These are phyloP conservation scores for Wolfiporia cocos DNA, from an alignment of 1,284 basidiomycete species.

Conservation along the genomic window DNA sequence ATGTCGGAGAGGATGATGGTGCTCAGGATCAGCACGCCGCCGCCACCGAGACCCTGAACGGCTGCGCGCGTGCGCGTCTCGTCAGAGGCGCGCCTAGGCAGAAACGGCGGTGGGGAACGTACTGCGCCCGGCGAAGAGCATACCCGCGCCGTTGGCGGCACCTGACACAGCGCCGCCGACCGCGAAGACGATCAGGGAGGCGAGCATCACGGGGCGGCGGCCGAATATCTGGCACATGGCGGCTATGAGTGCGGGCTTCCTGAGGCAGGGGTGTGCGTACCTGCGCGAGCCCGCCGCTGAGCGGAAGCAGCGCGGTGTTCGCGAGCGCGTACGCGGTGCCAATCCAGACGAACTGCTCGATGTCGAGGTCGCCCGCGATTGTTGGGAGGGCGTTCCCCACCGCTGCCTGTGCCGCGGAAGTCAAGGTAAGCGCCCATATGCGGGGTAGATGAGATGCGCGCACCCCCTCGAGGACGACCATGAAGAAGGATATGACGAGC, in stretches of 20 bases:
- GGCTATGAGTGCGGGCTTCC: neutral
- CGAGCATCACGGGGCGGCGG: conserved; percentile 6
- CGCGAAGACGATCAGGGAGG: conserved; percentile 7
- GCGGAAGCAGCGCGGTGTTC: conserved; percentile 22
- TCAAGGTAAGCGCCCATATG: neutral
- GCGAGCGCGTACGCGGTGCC: conserved; percentile 23
- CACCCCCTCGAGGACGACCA: conserved; percentile 11
- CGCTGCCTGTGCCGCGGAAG: conserved; percentile 11
- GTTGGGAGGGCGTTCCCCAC: conserved; percentile 28
- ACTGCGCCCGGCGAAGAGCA: conserved; percentile 34
- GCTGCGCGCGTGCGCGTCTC: conserved; percentile 12
- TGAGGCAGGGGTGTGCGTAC: neutral
- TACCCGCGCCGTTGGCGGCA: conserved; percentile 32
- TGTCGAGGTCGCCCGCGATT: conserved; percentile 24
- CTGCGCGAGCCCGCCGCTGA: conserved; percentile 22
- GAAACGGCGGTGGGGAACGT: conserved; percentile 1
- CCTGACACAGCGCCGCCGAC: conserved; percentile 27
- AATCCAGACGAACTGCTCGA: conserved; percentile 25
- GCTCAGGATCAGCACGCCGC: conserved; percentile 34
- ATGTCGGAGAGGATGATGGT: conserved; percentile 18
- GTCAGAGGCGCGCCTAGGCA: neutral
- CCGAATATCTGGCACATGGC: conserved; percentile 10
- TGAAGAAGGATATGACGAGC: conserved; percentile 6
- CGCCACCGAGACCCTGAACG: conserved; percentile 46
- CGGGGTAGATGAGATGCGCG: neutral